These are phyloP conservation scores for Chrysoporthe deuterocubensis DNA, from an alignment of 2,329 filamentous ascomycete genomes.

Conservation along the genomic window DNA sequence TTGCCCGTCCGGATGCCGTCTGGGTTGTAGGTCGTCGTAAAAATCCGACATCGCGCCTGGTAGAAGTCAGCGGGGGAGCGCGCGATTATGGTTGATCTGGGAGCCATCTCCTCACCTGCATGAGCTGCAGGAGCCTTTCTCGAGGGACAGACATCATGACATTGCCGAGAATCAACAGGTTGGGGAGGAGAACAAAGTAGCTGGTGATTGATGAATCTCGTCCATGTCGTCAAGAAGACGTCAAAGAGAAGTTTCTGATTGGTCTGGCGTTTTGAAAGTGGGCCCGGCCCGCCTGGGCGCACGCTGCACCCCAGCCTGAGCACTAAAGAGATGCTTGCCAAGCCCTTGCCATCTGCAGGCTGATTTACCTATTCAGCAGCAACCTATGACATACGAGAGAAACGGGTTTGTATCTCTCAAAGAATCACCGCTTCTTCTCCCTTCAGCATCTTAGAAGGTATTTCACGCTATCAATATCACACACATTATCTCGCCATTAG, in stretches of 20 bases:
- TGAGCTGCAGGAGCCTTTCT: conserved; percentile 68
- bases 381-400: neutral
- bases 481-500: neutral
- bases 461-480: neutral
- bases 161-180: conserved; percentile 31
- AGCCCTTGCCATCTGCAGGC: neutral
- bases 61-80: conserved; percentile 10
- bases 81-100: conserved; percentile 8
- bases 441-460: no score
- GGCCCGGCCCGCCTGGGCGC: conserved; percentile 18
- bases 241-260: conserved; percentile 26
- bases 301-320: neutral
- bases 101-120: conserved; percentile 64
- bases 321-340: neutral
- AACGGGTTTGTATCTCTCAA: neutral
- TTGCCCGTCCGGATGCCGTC: conserved; percentile 81
- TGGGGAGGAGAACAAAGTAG: neutral
- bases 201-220: conserved; percentile 4
- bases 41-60: conserved; percentile 88
- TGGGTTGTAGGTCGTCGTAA: conserved; percentile 90
- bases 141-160: conserved; percentile 66
- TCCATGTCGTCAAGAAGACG: conserved; percentile 14
- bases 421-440: neutral
- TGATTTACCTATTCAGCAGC: neutral
- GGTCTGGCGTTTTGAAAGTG: conserved; percentile 31